Base-by-base conservation (phyloP, 2,329 filamentous ascomycete species). In the Ceratocystis cubensis region DNA sequence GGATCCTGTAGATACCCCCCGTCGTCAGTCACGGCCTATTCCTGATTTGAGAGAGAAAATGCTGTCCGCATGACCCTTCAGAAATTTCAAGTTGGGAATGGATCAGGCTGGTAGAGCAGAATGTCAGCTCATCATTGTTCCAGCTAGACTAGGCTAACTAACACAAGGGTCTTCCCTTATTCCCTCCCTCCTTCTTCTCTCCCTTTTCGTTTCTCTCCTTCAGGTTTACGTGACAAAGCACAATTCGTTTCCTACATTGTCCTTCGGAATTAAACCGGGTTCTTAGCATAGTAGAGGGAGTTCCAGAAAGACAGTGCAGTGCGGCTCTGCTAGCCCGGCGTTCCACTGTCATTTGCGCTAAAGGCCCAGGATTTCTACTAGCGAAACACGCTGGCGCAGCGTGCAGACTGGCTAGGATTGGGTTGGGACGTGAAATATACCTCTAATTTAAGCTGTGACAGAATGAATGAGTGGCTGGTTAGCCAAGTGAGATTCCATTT, bases 61-160 rank as follows among this genome's bases (percentile, higher is more conserved):
- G 48, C 48, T 56, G 48, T 53, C 48, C 56, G 33, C 56, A 30
- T 59, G 56, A 59, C 56, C 28, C 28, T 59, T 59, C 56, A 59
- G 15, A 59, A 59, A 59, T 30, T 59, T 59, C 56, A 59, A 59
- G 30, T 17, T 7, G 56, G n/a, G 28, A 37, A 59, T n/a, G 25
- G 28, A 33, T n/a, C 56, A 59, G 7, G 30, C 33, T 25, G 30
- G 13, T n/a, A 59, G 56, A 37, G 3, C 15, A 59, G 28, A 59
- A 37, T 33, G 28, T 59, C 56, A 59, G 56, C 56, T 15, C 56
- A 59, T 59, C 53, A 30, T 59, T 59, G 56, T 59, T 33, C 56
- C n/a, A 56, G 25, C 48, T 20, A 50, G 48, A 20, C 22, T 50
- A 15, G 37, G 10, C 37, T 48, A 20, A 22, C 17, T 25, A 28